A percentile compares a stretch with the other conserved stretches of the same genome.
These are phyloP conservation scores for Botryotinia calthae DNA, from an alignment of 2,329 filamentous ascomycete species.

Conservation along the genomic window DNA sequence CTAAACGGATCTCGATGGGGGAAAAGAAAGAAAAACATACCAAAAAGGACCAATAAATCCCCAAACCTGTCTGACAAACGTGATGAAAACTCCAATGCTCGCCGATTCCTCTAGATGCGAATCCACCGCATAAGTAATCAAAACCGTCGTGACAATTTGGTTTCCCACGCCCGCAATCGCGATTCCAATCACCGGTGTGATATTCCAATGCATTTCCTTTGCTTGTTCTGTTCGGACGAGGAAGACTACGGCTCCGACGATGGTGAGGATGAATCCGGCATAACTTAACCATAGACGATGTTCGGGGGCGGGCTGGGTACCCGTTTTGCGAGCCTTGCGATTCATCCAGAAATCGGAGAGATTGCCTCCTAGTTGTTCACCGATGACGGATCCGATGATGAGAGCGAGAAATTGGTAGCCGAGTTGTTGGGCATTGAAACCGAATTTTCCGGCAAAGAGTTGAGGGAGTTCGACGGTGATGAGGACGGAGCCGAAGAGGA, in stretches of 20 bases:
- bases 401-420: conserved; percentile 57
- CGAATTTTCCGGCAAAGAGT: conserved; percentile 53
- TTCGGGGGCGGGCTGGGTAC: conserved; percentile 44
- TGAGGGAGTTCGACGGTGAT: conserved; percentile 58
- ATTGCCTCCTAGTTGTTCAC: conserved; percentile 56
- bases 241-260: conserved; percentile 54
- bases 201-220: conserved; percentile 48
- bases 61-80: conserved; percentile 53
- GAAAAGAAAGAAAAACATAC: background rate
- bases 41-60: conserved; percentile 42
- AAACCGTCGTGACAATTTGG: conserved; percentile 51
- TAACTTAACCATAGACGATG: conserved; percentile 58
- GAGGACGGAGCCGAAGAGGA: conserved; percentile 53
- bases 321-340: conserved; percentile 40
- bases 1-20: no score
- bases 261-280: conserved; percentile 48
- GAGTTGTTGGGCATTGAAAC: conserved; percentile 56
- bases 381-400: conserved; percentile 56
- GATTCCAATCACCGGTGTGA: conserved; percentile 54
- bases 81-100: conserved; percentile 58
- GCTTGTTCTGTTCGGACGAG: conserved; percentile 50
- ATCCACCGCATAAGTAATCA: conserved; percentile 49
- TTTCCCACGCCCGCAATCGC: conserved; percentile 54
- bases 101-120: conserved; percentile 52
- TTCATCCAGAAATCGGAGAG: conserved; percentile 55